Base-by-base conservation (phyloP, 495 filamentous ascomycete genomes). In the Penicillium lagena region DNA sequence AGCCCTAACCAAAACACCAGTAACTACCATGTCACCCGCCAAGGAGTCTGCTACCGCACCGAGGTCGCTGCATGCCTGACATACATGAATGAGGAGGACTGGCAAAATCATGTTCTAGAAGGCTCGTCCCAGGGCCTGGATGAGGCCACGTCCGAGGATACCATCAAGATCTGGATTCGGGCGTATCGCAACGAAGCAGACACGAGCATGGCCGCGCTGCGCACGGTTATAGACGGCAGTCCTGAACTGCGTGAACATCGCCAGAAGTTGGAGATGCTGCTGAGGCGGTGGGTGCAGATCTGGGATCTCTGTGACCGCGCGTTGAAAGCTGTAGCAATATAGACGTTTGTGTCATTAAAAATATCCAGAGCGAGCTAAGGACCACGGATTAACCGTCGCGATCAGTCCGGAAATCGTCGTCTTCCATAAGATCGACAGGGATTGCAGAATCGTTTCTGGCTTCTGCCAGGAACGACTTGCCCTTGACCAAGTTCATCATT, bases 1-100 rank as follows among this genome's bases (percentile, higher is more conserved):
- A 22, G 34, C 35, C 43, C 46, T 58, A 34, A 58, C 35, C 31
- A 41, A 29, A 42, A 35, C 17, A 13, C 48, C 46, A 78, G 73
- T 15, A 77, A 79, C 33, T 89, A 89, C 47, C 74, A 78, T 57
- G 55, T 87, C 5, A 83, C 80, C 47, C 50, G 62, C 8, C 61
- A 74, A 11, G 78, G 76, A 1, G 78, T 77, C 27, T 91, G 87
- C 56, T 80, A 84, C 46, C 75, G 87, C 29, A 88, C 87, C 6
- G 76, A 86, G 56, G 78, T 86, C 14, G 86, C 83, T n/a, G 68
- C 83, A 33, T 67, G 81, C 34, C 61, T 71, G 40, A 67, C 56
- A 46, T 72, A 70, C 50, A 73, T 73, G 65, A 54, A 64, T 29
- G 62, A 63, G 27, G 47, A 60, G 22, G 58, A 68, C 42, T 77